Evolutionary conservation across 2,329 filamentous ascomycete species (phyloP).

Genomic region (Ophiocordyceps unilateralis): DNA sequence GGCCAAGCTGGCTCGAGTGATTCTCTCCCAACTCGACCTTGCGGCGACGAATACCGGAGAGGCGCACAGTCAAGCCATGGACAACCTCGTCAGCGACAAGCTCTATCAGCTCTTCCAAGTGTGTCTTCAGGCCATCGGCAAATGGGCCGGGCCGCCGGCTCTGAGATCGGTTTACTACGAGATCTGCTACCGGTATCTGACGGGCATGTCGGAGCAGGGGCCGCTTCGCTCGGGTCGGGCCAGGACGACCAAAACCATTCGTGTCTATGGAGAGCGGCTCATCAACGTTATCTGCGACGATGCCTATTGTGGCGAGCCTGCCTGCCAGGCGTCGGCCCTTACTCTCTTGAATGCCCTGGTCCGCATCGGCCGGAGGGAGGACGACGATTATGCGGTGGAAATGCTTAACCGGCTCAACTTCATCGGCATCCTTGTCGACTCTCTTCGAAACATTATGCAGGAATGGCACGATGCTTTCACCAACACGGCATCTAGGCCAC

Average conservation of each 20-base stretch:
- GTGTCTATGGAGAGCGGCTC: constrained; percentile 53
- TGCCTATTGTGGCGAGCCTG: constrained; percentile 67
- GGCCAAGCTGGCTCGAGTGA: constrained; percentile 54
- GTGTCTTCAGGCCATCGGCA: constrained; percentile 62
- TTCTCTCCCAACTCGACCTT: constrained; percentile 57
- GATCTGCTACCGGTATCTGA: constrained; percentile 75
- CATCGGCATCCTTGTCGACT: constrained; percentile 76
- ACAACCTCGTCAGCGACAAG: constrained; percentile 72
- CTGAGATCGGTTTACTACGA: constrained; percentile 78
- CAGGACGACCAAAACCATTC: constrained; percentile 57
- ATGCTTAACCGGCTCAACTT: constrained; percentile 77
- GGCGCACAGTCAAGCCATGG: constrained; percentile 27
- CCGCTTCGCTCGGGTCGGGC: constrained; percentile 27
- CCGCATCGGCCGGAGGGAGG: constrained; percentile 52
- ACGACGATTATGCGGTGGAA: constrained; percentile 60
- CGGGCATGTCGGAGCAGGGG: constrained; percentile 43
- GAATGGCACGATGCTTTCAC: constrained; percentile 47
- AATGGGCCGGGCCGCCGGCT: constrained; percentile 50
- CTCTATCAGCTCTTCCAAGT: constrained; percentile 84
- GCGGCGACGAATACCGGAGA: constrained; percentile 19
- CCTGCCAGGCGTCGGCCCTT: constrained; percentile 70
- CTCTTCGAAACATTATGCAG: constrained; percentile 57
- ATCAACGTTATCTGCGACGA: constrained; percentile 86
- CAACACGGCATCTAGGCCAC: constrained; percentile 19
- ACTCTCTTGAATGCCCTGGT: constrained; percentile 69